Evolutionary conservation across 768 basidiomycete genomes (phyloP).

Genomic region (Dentipellis sp.): DNA sequence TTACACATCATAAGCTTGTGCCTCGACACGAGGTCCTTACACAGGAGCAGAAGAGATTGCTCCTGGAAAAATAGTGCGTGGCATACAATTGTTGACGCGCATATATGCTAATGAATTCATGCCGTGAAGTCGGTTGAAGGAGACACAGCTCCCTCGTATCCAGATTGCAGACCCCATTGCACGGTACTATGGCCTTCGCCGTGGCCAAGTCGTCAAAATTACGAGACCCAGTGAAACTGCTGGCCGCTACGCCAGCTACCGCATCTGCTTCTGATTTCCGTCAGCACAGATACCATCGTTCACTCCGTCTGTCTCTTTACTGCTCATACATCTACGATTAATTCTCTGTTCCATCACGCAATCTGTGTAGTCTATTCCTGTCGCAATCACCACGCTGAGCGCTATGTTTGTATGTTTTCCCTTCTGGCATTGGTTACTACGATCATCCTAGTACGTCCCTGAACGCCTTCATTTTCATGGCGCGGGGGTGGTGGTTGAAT

Average conservation of each 20-base stretch:
- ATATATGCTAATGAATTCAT: not conserved
- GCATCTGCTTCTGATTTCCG: constrained; percentile 68
- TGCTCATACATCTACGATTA: not conserved
- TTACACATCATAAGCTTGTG: constrained; percentile 91
- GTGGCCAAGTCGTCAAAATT: constrained; percentile 98
- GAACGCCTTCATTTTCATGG: too few species aligned
- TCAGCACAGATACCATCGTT: not conserved
- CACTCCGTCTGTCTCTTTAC: not conserved
- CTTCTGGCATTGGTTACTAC: too few species aligned
- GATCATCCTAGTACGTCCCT: too few species aligned
- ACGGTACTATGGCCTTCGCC: constrained; percentile 90
- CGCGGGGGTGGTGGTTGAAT: too few species aligned
- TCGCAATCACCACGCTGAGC: not conserved
- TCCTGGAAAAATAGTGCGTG: constrained; percentile 90
- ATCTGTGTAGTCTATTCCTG: not conserved
- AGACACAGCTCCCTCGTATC: constrained; percentile 95
- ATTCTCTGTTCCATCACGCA: not conserved
- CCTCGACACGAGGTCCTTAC: constrained; percentile 86
- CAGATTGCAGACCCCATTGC: constrained; percentile 97
- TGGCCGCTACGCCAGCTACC: constrained; percentile 88
- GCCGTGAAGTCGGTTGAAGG: constrained; percentile 79
- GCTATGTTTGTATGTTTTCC: too few species aligned
- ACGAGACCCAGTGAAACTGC: constrained; percentile 95
- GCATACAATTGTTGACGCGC: constrained; percentile 1
- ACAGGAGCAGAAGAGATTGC: constrained; percentile 73